Base-by-base conservation (phyloP, 176 grass and related monocot species). In the Triticum monococcum region DNA sequence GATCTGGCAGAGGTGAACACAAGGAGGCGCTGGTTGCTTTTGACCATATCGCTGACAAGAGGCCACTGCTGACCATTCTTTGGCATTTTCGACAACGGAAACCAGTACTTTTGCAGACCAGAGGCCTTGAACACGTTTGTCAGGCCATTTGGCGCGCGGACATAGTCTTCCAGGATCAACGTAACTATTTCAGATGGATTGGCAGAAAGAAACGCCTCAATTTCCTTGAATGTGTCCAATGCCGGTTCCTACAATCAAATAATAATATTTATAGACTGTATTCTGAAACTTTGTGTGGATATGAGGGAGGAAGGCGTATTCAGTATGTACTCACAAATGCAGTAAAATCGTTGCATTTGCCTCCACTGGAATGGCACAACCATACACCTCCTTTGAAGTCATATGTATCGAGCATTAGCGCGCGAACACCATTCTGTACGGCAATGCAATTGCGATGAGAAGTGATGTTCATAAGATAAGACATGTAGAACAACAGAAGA, bases 111-210 rank as follows among this genome's bases (percentile, higher is more conserved):
- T 20, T 76, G 16, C 54, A 98, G 84, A 17, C 91, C 91, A 23
- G 95, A 93, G 22, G 79, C 77, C 0, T 89, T 93, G 87, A 98
- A 98, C 80, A 95, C 85, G 2, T 90, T 93, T 2, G 91, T 92
- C 45, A 98, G 86, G 23, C 91, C 95, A 81, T 98, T 92, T 1
- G 89, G 84, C 5, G 93, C 68, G 9, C 75, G 40, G 36, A 98
- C 95, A 1, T 98, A 95, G 54, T 98, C 95, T 87, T 98, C 95
- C 32, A 98, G 85, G 40, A 98, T 93, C 43, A 95, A 41, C 5
- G 93, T 98, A 28, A 98, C 73, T 8, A 98, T 93, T 86, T 98
- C 95, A 25, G 91, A 90, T 24, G 95, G 95, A 71, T 98, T 95
- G 43, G 80, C 65, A 4, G 77, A 89, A 57, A 98, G 87, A 59